These are phyloP conservation scores for Cylindrotheca closterium DNA, from an alignment of 108 stramenopile genomes.

Conservation along the genomic window DNA sequence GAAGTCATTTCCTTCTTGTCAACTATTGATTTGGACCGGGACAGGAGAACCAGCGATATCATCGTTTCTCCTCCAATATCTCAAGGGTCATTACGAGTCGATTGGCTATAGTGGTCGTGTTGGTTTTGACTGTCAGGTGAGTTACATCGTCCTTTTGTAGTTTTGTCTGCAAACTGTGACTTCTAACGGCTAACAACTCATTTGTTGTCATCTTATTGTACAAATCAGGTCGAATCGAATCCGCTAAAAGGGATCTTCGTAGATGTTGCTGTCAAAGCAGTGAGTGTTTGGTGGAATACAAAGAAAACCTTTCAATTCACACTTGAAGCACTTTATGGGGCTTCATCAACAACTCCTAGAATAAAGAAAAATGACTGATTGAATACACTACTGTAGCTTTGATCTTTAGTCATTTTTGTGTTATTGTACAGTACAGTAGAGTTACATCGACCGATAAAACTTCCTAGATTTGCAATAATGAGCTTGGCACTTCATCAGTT, in stretches of 20 bases:
- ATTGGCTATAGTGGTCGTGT: background rate
- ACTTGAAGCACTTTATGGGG: background rate
- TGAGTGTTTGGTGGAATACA: conserved; percentile 1
- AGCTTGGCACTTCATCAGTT: too few species aligned
- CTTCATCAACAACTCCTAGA: too few species aligned
- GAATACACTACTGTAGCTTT: too few species aligned
- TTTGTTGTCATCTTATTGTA: too few species aligned
- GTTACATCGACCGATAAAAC: too few species aligned
- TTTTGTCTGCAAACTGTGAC: too few species aligned
- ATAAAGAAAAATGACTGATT: too few species aligned
- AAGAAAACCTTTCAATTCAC: background rate
- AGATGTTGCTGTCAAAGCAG: background rate
- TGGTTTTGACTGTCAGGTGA: background rate
- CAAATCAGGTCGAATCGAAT: background rate
- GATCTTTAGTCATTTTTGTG: too few species aligned
- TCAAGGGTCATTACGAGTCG: background rate
- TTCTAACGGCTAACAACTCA: too few species aligned
- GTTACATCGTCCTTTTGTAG: too few species aligned
- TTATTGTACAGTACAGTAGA: too few species aligned
- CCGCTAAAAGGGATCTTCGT: background rate
- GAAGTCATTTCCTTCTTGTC: conserved; percentile 20
- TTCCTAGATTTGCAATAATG: too few species aligned
- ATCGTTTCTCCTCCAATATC: background rate
- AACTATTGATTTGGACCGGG: conserved; percentile 56
- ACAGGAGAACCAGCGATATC: conserved; percentile 29